phyloP scores from a whole-genome alignment of 805 yeast genomes.

The Lipomyces orientalis region DNA sequence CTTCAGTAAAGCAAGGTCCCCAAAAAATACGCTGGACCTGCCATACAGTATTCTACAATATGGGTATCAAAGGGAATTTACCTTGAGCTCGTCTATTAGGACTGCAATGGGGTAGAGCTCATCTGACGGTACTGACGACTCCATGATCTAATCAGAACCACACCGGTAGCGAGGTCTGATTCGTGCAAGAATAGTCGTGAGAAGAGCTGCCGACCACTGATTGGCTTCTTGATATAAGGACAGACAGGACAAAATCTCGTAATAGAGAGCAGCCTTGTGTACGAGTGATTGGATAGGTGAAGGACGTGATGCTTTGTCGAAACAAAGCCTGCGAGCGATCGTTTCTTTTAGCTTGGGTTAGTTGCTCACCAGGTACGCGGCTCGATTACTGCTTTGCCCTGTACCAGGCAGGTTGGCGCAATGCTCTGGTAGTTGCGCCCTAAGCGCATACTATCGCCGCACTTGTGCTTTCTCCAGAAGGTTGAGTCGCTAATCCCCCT shows the following conservation, averaged over 20 bases:
- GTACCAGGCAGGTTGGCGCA: background rate
- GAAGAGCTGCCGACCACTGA: background rate
- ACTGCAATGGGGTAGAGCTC: slow-evolving; percentile 93
- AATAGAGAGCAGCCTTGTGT: background rate
- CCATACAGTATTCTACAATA: background rate
- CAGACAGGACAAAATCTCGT: background rate
- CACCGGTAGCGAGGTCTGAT: background rate
- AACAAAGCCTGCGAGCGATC: slow-evolving; percentile 3
- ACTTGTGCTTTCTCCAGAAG: background rate
- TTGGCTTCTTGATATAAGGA: background rate
- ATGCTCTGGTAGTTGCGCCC: background rate
- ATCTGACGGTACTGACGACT: slow-evolving; percentile 42
- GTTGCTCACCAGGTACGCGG: background rate
- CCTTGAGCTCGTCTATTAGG: slow-evolving; percentile 91
- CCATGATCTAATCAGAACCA: slow-evolving; percentile 14
- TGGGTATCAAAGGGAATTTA: slow-evolving; percentile 23
- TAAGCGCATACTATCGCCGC: background rate
- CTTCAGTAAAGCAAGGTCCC: background rate
- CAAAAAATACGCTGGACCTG: background rate
- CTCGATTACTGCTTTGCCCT: background rate
- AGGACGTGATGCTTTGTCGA: background rate
- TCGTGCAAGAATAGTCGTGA: background rate
- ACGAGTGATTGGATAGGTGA: background rate
- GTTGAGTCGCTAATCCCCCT: too few relatives aligned
- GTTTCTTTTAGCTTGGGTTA: background rate